Conservation (phyloP, 495 filamentous ascomycete genomes). For the Penicillium lividum region DNA sequence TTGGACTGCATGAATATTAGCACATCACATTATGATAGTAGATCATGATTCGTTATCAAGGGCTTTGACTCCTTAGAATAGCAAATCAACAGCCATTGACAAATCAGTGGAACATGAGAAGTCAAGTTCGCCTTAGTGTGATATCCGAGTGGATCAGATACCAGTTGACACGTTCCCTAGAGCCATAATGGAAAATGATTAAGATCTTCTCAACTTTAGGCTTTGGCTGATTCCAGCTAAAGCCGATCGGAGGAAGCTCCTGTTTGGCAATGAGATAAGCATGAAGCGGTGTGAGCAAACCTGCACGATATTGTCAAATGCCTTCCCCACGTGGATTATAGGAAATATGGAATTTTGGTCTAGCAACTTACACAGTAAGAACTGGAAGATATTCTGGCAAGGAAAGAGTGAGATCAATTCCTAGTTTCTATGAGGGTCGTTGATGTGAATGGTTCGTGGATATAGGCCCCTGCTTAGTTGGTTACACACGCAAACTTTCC, state of each 20-base stretch:
- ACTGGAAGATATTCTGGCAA: conserved; percentile 4
- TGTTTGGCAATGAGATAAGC: background rate
- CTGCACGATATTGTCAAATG: background rate
- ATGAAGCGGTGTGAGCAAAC: conserved; percentile 15
- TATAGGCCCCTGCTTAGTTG: conserved; percentile 8
- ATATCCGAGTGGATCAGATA: background rate
- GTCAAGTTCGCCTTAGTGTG: background rate
- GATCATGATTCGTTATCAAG: background rate
- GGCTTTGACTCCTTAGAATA: background rate
- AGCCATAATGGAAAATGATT: background rate
- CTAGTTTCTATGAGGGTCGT: background rate
- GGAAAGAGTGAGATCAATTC: background rate
- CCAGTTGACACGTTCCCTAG: background rate
- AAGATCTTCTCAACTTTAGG: background rate
- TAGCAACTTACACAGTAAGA: too few relatives aligned
- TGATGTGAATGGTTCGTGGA: conserved; percentile 17
- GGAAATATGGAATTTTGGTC: too few relatives aligned
- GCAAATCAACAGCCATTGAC: background rate
- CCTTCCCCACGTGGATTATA: background rate
- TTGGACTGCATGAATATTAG: background rate
- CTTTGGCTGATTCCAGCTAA: background rate
- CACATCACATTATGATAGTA: background rate
- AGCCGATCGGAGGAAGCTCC: background rate
- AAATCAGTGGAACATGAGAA: background rate
- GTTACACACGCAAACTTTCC: conserved; percentile 21